These are phyloP conservation scores for Kuraishia piskuri DNA, from an alignment of 805 yeast species.

Conservation along the genomic window DNA sequence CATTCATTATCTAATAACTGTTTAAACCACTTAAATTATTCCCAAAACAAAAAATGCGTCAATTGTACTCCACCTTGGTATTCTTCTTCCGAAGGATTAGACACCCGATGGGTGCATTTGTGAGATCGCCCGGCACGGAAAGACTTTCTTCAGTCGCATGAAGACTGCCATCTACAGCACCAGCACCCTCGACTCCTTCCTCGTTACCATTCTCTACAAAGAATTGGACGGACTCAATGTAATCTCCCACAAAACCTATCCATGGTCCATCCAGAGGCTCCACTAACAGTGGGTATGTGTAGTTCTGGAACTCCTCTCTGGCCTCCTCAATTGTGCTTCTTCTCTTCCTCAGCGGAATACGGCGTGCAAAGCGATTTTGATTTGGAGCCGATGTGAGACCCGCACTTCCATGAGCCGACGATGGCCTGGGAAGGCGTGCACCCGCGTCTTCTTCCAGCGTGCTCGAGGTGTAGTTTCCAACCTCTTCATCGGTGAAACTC, in stretches of 20 bases:
- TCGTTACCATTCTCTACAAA: slow-evolving; percentile 3
- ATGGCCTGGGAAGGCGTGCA: neutral
- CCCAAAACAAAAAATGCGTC: neutral
- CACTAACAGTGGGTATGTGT: slow-evolving; percentile 37
- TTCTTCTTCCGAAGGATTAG: slow-evolving; percentile 13
- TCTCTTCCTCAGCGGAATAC: slow-evolving; percentile 19
- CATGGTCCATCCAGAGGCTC: slow-evolving; percentile 47
- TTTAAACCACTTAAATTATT: too few species aligned
- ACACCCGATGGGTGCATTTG: slow-evolving; percentile 1
- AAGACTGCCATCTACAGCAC: slow-evolving; percentile 1
- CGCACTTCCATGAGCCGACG: neutral
- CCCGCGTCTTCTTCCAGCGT: neutral
- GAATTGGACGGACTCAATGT: slow-evolving; percentile 31
- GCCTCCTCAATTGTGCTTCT: slow-evolving; percentile 51
- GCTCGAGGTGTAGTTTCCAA: neutral
- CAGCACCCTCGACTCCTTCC: neutral
- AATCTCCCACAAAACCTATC: slow-evolving; percentile 48
- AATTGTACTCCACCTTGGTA: slow-evolving; percentile 15
- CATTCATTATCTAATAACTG: too few species aligned
- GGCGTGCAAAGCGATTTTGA: neutral
- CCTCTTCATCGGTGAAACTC: neutral
- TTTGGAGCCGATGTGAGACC: neutral
- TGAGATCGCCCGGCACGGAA: slow-evolving; percentile 5
- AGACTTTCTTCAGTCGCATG: neutral
- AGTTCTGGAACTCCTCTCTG: slow-evolving; percentile 40